These are phyloP conservation scores for Microsporum ferrugineum DNA, from an alignment of 2,329 filamentous ascomycete genomes.

Conservation along the genomic window DNA sequence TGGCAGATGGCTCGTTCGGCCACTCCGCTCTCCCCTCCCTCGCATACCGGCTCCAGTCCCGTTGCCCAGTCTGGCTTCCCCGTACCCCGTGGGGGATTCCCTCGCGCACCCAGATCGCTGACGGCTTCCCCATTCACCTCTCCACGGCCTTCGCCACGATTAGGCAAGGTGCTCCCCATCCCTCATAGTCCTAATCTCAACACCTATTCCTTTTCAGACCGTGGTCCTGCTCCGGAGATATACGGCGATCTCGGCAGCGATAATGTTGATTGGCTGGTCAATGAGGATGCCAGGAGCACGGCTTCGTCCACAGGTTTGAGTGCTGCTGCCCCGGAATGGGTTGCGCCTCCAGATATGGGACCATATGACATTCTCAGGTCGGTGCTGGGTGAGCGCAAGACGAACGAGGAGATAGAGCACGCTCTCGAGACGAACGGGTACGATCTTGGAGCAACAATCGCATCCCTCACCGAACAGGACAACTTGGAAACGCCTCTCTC, in stretches of 20 bases:
- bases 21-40: constrained; percentile 74
- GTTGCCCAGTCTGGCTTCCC: constrained; percentile 70
- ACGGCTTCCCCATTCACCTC: constrained; percentile 86
- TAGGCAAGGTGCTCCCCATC: constrained; percentile 84
- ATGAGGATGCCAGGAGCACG: constrained; percentile 71
- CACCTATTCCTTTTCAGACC: constrained; percentile 88
- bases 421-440: constrained; percentile 82
- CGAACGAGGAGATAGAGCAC: constrained; percentile 90
- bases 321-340: constrained; percentile 69
- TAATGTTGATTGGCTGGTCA: constrained; percentile 92
- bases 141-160: constrained; percentile 79
- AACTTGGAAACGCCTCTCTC: constrained; percentile 40
- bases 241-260: constrained; percentile 87
- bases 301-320: constrained; percentile 70
- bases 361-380: constrained; percentile 96
- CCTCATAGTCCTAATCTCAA: constrained; percentile 90
- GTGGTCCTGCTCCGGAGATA: constrained; percentile 67
- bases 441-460: constrained; percentile 83
- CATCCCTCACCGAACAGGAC: constrained; percentile 70
- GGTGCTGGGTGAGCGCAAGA: constrained; percentile 75
- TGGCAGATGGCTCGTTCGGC: constrained; percentile 68
- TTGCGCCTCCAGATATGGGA: constrained; percentile 77
- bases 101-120: constrained; percentile 61
- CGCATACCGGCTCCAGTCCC: constrained; percentile 64
- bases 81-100: constrained; percentile 60